These are phyloP conservation scores for Trapa bicornis DNA, from an alignment of 345 rosid species.

Conservation along the genomic window DNA sequence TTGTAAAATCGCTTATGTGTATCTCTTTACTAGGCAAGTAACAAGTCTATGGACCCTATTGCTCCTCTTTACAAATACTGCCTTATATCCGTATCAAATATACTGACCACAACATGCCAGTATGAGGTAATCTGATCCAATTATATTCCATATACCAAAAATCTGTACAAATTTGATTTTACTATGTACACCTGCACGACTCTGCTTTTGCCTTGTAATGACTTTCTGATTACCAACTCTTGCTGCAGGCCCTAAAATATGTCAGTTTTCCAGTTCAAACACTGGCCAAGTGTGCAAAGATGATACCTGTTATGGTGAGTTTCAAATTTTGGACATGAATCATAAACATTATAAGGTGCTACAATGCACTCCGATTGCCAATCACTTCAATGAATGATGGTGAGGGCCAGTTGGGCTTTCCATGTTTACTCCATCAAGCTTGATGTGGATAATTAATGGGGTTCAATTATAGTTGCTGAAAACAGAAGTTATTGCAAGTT, in stretches of 20 bases:
- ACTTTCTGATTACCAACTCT: slow-evolving; percentile 9
- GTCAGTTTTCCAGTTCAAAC: slow-evolving; percentile 95
- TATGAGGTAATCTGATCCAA: slow-evolving; percentile 50
- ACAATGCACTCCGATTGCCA: not conserved
- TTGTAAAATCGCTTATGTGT: not conserved
- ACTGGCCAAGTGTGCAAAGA: slow-evolving; percentile 90
- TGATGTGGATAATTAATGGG: not conserved
- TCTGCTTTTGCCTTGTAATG: too few relatives aligned
- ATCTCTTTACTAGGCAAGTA: slow-evolving; percentile 47
- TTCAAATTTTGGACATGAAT: slow-evolving; percentile 1
- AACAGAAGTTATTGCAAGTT: not conserved
- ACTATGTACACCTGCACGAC: not conserved
- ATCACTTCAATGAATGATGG: not conserved
- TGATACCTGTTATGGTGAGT: slow-evolving; percentile 97
- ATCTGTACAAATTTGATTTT: not conserved
- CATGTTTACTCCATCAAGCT: not conserved
- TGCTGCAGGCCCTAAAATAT: slow-evolving; percentile 79
- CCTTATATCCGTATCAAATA: slow-evolving; percentile 62
- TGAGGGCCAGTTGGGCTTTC: not conserved
- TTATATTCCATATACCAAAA: not conserved
- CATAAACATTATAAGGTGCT: not conserved
- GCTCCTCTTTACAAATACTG: slow-evolving; percentile 86
- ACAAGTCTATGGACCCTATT: slow-evolving; percentile 72
- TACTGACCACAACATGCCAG: slow-evolving; percentile 62
- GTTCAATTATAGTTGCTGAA: not conserved